These are phyloP conservation scores for Nigrospora oryzae DNA, from an alignment of 2,329 filamentous ascomycete species.

Conservation along the genomic window DNA sequence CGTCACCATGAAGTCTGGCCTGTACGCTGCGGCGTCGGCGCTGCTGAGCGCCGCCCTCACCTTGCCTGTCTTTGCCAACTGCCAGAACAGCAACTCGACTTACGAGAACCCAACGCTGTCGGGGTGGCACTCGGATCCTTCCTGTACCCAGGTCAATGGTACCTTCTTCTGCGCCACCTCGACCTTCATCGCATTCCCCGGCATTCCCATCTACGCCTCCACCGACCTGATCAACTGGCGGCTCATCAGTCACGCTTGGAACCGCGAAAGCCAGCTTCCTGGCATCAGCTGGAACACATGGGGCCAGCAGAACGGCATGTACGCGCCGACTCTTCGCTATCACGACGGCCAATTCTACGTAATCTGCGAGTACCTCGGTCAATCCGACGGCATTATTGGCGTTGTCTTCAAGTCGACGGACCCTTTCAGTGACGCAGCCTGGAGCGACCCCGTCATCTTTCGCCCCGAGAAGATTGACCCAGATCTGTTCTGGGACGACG, in stretches of 20 bases:
- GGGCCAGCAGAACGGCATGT: conserved; percentile 17
- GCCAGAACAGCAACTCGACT: conserved; percentile 1
- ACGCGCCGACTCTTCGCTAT: conserved; percentile 21
- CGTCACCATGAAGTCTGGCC: no score
- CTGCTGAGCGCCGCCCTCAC: no score
- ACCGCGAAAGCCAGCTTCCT: conserved; percentile 26
- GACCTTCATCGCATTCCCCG: conserved; percentile 51
- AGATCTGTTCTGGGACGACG: conserved; percentile 6
- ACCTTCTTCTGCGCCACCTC: conserved; percentile 37
- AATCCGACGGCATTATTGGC: neutral
- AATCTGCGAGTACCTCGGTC: conserved; percentile 11
- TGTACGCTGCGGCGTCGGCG: no score
- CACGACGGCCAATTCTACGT: conserved; percentile 19
- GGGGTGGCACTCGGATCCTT: conserved; percentile 22
- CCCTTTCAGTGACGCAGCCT: conserved; percentile 1
- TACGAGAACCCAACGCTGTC: conserved; percentile 20
- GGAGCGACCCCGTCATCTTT: conserved; percentile 18
- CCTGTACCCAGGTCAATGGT: conserved; percentile 16
- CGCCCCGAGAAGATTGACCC: conserved; percentile 6
- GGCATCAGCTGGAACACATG: conserved; percentile 15
- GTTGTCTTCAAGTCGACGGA: conserved; percentile 2
- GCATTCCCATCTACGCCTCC: conserved; percentile 31
- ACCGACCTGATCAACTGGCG: conserved; percentile 22
- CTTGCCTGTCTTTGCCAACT: no score
- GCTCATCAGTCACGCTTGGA: conserved; percentile 14